Evolutionary conservation across 78 protist species (phyloP).

Genomic region (Dictyostelium brefeldianum): DNA sequence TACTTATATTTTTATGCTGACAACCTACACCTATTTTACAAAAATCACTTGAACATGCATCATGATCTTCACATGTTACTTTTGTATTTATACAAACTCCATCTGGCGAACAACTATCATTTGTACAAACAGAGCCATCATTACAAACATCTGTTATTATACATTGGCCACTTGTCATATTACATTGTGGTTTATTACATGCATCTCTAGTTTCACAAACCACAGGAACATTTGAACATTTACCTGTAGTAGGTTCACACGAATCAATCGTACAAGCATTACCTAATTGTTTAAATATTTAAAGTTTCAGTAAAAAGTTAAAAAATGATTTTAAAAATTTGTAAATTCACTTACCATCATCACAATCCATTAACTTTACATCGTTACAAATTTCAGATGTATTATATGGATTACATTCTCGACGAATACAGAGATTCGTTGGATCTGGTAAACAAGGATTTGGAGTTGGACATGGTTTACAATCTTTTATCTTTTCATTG

Average conservation of each 20-base stretch:
- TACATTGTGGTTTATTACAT: slow-evolving; percentile 29
- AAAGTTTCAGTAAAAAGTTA: not conserved
- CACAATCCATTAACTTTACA: not conserved
- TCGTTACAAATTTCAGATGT: not conserved
- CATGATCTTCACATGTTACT: not conserved
- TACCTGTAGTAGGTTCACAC: slow-evolving; percentile 30
- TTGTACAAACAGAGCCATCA: slow-evolving; percentile 18
- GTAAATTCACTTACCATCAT: too few species aligned
- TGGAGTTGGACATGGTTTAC: slow-evolving; percentile 4
- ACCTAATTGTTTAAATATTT: too few species aligned
- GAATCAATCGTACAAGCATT: slow-evolving; percentile 24
- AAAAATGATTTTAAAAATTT: too few species aligned
- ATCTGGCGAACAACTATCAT: slow-evolving; percentile 38
- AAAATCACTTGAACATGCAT: slow-evolving; percentile 44
- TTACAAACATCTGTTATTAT: slow-evolving; percentile 8
- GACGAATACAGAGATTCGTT: not conserved
- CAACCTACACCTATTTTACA: slow-evolving; percentile 39
- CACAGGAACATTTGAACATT: not conserved
- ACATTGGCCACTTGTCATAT: not conserved
- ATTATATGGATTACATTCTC: slow-evolving; percentile 47
- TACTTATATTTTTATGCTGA: not conserved
- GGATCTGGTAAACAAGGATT: not conserved
- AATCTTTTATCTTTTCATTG: not conserved
- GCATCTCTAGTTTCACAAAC: not conserved
- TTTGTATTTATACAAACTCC: not conserved